phyloP scores from a whole-genome alignment of 208 protist species.

The Crithidia mellificae region DNA sequence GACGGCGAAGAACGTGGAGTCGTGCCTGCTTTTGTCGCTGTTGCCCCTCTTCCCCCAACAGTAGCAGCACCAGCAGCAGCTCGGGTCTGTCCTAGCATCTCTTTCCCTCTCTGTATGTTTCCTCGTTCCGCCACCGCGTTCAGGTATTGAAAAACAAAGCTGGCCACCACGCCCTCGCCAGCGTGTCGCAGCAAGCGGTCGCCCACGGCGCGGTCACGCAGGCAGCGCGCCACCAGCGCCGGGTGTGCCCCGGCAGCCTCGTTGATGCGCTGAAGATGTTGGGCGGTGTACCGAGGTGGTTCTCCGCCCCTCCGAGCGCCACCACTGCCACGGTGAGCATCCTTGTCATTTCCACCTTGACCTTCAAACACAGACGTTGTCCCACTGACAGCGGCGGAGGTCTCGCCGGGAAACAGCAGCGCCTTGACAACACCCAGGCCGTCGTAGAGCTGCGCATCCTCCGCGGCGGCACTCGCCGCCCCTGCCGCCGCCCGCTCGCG shows the following conservation, averaged over 20 bases:
- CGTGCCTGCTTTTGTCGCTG: neutral
- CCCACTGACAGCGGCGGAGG: neutral
- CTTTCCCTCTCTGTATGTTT: too few species aligned
- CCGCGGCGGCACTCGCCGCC: neutral
- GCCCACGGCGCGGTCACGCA: conserved; percentile 47
- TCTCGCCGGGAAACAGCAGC: conserved; percentile 33
- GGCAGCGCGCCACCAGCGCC: conserved; percentile 46
- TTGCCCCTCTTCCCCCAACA: neutral
- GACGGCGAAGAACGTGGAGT: neutral
- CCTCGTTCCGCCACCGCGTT: too few species aligned
- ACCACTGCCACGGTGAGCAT: neutral
- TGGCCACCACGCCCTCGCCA: conserved; percentile 19
- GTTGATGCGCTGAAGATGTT: conserved; percentile 15
- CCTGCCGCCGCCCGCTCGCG: neutral
- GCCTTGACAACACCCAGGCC: conserved; percentile 37
- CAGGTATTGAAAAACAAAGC: conserved; percentile 34
- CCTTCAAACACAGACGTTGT: neutral
- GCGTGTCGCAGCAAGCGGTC: conserved; percentile 52
- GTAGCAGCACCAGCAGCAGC: too few species aligned
- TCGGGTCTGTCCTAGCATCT: too few species aligned
- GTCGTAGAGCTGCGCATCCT: conserved; percentile 31
- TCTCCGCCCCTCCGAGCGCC: neutral
- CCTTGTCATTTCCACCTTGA: neutral
- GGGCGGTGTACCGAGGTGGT: conserved; percentile 4
- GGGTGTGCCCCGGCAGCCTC: conserved; percentile 20